Conservation (phyloP, 768 basidiomycete species). For the Collybiopsis confluens region DNA sequence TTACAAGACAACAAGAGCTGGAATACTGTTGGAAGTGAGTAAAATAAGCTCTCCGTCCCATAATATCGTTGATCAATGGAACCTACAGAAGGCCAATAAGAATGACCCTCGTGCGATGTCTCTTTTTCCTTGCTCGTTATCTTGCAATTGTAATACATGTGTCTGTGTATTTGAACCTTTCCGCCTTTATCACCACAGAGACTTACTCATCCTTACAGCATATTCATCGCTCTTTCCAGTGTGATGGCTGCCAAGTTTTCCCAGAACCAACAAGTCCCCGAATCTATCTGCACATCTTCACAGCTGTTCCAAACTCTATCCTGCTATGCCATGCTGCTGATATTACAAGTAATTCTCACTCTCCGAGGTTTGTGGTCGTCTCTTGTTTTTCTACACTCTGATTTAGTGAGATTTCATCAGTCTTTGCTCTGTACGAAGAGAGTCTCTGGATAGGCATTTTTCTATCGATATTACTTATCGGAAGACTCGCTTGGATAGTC, state of each 20-base stretch:
- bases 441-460: not conserved
- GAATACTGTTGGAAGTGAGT: not conserved
- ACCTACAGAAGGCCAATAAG: not conserved
- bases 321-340: not conserved
- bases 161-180: not conserved
- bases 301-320: not conserved
- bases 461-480: not conserved
- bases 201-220: not conserved
- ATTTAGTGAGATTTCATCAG: not conserved
- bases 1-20: not conserved
- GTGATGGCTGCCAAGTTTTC: not conserved
- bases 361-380: constrained; percentile 1
- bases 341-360: not conserved
- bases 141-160: not conserved
- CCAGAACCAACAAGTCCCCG: not conserved
- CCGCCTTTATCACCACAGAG: not conserved
- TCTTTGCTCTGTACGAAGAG: not conserved
- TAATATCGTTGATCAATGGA: not conserved
- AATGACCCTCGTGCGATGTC: not conserved
- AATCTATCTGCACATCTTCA: not conserved
- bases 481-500: not conserved
- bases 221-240: not conserved
- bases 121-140: not conserved
- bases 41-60: not conserved
- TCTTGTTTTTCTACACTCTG: not conserved